Conservation (phyloP, 495 filamentous ascomycete species). For the Haplographium delicatum region DNA sequence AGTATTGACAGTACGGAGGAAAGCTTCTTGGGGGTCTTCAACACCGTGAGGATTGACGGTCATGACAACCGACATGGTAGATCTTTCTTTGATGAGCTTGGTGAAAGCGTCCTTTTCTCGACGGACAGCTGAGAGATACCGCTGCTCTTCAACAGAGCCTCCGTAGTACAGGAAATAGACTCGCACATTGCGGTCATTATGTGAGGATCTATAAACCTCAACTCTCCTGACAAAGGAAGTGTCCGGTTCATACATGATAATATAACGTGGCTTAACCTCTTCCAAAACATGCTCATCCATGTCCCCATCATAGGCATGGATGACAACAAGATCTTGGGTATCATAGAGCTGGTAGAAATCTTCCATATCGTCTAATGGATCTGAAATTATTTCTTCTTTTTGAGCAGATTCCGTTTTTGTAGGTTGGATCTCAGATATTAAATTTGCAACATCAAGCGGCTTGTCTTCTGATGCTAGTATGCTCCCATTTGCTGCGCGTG, state of each 20-base stretch:
- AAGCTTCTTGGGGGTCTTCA: constrained; percentile 85
- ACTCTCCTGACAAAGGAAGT: constrained; percentile 91
- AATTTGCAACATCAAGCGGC: constrained; percentile 62
- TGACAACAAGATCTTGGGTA: constrained; percentile 79
- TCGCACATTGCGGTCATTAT: constrained; percentile 78
- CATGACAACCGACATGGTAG: constrained; percentile 85
- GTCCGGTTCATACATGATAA: constrained; percentile 98
- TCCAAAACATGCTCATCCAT: constrained; percentile 94
- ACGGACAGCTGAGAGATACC: constrained; percentile 82
- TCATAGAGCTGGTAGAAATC: constrained; percentile 92
- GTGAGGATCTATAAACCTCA: constrained; percentile 93
- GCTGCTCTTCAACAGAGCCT: constrained; percentile 91
- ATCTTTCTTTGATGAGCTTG: constrained; percentile 86
- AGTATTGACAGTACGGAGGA: constrained; percentile 93
- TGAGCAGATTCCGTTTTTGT: constrained; percentile 57
- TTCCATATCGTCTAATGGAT: constrained; percentile 83
- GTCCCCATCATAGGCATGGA: constrained; percentile 92
- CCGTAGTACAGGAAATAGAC: constrained; percentile 97
- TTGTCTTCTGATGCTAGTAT: constrained; percentile 78
- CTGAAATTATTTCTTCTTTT: constrained; percentile 70
- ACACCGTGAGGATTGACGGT: constrained; percentile 61
- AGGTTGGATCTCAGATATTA: constrained; percentile 63
- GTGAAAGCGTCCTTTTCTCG: constrained; percentile 95
- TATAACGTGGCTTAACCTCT: constrained; percentile 86
- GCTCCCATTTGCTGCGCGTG: constrained; percentile 57